Percentiles rank a stretch among this genome's conserved stretches.
Evolutionary conservation across 768 basidiomycete genomes (phyloP).

Genomic region (Termitomyces sp.): DNA sequence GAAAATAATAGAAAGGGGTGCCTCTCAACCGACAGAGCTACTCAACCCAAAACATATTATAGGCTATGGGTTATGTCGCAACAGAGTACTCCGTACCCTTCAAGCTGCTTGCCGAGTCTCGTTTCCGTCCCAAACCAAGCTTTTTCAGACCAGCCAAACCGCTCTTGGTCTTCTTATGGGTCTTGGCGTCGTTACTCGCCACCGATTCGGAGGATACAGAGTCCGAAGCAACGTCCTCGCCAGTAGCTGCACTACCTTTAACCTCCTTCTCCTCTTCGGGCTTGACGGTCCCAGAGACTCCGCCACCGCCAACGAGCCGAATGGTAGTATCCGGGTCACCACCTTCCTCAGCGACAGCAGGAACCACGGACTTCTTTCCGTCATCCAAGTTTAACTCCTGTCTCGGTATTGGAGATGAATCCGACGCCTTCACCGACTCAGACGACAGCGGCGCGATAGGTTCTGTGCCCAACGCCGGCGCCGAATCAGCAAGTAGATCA

Average conservation of each 20-base stretch:
- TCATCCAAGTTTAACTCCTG: slow-evolving; percentile 1
- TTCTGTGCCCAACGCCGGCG: slow-evolving; percentile 30
- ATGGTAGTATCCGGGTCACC: slow-evolving; percentile 41
- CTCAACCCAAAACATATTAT: not conserved
- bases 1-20: not conserved
- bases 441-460: slow-evolving; percentile 33
- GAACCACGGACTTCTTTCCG: not conserved
- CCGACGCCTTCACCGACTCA: slow-evolving; percentile 2
- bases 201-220: slow-evolving; percentile 21
- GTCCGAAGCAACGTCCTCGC: slow-evolving; percentile 30
- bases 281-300: slow-evolving; percentile 34
- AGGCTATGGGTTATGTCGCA: slow-evolving; percentile 5
- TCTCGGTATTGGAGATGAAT: slow-evolving; percentile 5
- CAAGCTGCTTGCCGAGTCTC: slow-evolving; percentile 34
- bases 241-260: slow-evolving; percentile 10
- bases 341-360: slow-evolving; percentile 6
- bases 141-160: slow-evolving; percentile 55
- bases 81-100: slow-evolving; percentile 23
- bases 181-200: slow-evolving; percentile 26
- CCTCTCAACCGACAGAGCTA: not conserved
- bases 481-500: slow-evolving; percentile 48
- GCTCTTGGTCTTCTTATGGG: slow-evolving; percentile 57
- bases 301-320: slow-evolving; percentile 57
- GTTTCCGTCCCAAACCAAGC: slow-evolving; percentile 48
- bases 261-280: slow-evolving; percentile 23